A percentile compares a stretch with the other conserved stretches of the same genome.
These are phyloP conservation scores for Tagetes patula DNA, from an alignment of 129 eudicot species.

Conservation along the genomic window DNA sequence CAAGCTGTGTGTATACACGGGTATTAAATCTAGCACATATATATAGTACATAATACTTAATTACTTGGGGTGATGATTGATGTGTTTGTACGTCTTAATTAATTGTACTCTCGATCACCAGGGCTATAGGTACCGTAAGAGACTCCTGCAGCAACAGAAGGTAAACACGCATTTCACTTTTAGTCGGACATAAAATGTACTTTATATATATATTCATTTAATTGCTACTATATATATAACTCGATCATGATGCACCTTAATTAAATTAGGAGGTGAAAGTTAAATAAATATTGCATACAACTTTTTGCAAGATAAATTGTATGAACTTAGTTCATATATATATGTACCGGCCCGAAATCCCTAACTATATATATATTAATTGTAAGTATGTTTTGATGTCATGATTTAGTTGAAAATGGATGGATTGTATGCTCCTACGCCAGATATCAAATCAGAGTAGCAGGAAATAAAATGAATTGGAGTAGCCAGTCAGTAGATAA, in stretches of 20 bases:
- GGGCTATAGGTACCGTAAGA: conserved; percentile 87
- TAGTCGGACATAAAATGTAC: too few species aligned
- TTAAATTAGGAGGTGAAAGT: neutral
- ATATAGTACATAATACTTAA: neutral
- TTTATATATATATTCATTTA: neutral
- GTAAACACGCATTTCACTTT: conserved; percentile 30
- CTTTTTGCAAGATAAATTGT: neutral
- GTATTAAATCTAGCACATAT: neutral
- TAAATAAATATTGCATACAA: neutral
- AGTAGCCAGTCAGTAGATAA: neutral
- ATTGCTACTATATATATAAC: neutral
- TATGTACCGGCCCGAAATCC: too few species aligned
- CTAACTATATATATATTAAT: too few species aligned
- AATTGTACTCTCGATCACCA: conserved; percentile 19
- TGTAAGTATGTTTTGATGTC: too few species aligned
- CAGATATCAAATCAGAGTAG: conserved; percentile 43
- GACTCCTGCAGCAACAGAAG: conserved; percentile 49
- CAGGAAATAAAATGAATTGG: too few species aligned
- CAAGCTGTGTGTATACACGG: too few species aligned
- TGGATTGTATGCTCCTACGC: conserved; percentile 24
- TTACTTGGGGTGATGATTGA: neutral
- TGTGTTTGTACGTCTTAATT: neutral
- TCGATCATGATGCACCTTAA: neutral
- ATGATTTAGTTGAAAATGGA: neutral
- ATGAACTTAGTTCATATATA: neutral